These are phyloP conservation scores for Acacia pycnantha DNA, from an alignment of 331 rosid genomes.

Conservation along the genomic window DNA sequence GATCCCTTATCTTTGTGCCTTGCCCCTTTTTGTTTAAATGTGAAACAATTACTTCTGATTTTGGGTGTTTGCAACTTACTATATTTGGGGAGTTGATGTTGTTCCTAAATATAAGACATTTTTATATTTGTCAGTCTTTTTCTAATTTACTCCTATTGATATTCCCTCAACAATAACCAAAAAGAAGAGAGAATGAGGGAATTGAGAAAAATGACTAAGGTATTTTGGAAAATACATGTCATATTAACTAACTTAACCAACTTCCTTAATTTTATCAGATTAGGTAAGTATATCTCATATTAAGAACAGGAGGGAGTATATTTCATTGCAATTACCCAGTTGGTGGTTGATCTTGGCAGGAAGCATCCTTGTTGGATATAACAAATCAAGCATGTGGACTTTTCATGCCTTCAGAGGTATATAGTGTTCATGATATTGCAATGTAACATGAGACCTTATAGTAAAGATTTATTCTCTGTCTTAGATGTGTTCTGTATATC, in stretches of 20 bases:
- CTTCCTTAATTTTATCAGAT: too few species aligned
- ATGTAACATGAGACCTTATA: slow-evolving; percentile 11
- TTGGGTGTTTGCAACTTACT: slow-evolving; percentile 8
- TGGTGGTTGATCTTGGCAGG: slow-evolving; percentile 55
- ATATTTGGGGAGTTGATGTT: too few species aligned
- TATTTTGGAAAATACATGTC: too few species aligned
- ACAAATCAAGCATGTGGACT: slow-evolving; percentile 82
- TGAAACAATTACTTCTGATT: background rate
- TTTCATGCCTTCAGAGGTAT: slow-evolving; percentile 78
- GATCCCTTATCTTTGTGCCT: slow-evolving; percentile 11
- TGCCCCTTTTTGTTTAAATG: background rate
- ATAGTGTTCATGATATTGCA: slow-evolving; percentile 3
- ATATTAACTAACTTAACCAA: too few species aligned
- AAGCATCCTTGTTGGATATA: slow-evolving; percentile 84
- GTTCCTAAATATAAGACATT: too few species aligned
- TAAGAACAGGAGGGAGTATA: background rate
- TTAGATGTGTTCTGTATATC: background rate
- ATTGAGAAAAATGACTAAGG: too few species aligned
- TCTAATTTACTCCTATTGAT: too few species aligned
- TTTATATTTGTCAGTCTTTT: too few species aligned
- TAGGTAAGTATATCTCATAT: too few species aligned
- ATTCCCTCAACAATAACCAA: too few species aligned
- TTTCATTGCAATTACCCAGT: slow-evolving; percentile 1
- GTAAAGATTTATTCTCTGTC: slow-evolving; percentile 2
- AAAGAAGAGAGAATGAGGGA: too few species aligned